phyloP scores from a whole-genome alignment of 2,329 filamentous ascomycete species.

The Fusarium sp. region DNA sequence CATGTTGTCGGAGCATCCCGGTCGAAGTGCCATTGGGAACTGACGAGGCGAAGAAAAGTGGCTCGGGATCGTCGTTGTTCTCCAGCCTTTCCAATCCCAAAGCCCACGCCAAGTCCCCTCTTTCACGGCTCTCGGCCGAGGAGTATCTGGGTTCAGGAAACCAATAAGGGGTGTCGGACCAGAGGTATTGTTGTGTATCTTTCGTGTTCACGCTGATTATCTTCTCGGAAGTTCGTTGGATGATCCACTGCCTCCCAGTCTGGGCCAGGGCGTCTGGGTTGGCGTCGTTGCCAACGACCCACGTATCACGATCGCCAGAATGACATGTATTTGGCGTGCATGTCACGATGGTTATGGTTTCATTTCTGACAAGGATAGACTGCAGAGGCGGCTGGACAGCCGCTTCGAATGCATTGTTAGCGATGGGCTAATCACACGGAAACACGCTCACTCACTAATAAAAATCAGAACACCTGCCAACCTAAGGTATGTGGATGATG shows the following conservation, averaged over 20 bases:
- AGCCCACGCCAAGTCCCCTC: background rate
- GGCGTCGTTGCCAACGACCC: slow-evolving; percentile 11
- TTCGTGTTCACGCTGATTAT: background rate
- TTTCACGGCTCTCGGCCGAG: background rate
- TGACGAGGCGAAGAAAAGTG: slow-evolving; percentile 13
- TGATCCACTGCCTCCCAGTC: background rate
- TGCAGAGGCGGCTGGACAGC: slow-evolving; percentile 11
- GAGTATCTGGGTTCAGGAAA: background rate
- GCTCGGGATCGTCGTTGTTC: no score
- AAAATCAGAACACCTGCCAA: slow-evolving; percentile 10
- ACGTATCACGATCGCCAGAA: background rate
- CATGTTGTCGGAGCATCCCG: slow-evolving; percentile 10
- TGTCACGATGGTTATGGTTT: background rate
- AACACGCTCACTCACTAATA: slow-evolving; percentile 11
- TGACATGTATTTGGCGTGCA: background rate
- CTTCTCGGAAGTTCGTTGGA: slow-evolving; percentile 1
- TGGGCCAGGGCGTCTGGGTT: background rate
- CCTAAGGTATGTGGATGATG: slow-evolving; percentile 8
- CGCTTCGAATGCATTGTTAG: slow-evolving; percentile 11
- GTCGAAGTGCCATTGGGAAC: slow-evolving; percentile 8
- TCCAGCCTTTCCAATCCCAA: background rate
- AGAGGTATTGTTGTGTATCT: slow-evolving; percentile 11
- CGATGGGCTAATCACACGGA: no score
- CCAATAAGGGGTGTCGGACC: background rate
- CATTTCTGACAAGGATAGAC: slow-evolving; percentile 10